These are phyloP conservation scores for Pythium coloratum DNA, from an alignment of 352 stramenopile species.

Conservation along the genomic window DNA sequence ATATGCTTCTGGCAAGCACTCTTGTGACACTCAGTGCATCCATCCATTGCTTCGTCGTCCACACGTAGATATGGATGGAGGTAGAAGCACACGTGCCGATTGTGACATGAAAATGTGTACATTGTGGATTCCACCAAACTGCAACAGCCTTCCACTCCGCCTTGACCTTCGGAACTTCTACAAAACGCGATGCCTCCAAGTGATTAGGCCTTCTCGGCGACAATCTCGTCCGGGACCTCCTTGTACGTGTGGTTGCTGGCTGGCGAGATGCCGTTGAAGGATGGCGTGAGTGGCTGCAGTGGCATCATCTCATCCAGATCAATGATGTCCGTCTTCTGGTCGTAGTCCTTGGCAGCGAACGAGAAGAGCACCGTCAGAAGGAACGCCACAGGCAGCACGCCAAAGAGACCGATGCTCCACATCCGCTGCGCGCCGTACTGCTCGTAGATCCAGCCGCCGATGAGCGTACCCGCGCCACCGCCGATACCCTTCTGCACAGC, in stretches of 20 bases:
- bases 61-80: too few species aligned
- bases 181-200: neutral
- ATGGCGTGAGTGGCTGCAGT: slow-evolving; percentile 24
- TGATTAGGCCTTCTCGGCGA: neutral
- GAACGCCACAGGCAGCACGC: slow-evolving; percentile 48
- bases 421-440: slow-evolving; percentile 53
- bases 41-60: too few species aligned
- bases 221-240: slow-evolving; percentile 7
- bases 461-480: slow-evolving; percentile 55
- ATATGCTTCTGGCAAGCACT: too few species aligned
- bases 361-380: slow-evolving; percentile 47
- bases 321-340: slow-evolving; percentile 5
- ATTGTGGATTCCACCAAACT: too few species aligned
- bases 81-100: too few species aligned
- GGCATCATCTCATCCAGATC: slow-evolving; percentile 23
- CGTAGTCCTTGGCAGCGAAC: slow-evolving; percentile 34
- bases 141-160: too few species aligned
- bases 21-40: too few species aligned
- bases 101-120: too few species aligned
- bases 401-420: slow-evolving; percentile 57
- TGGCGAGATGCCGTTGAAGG: slow-evolving; percentile 17
- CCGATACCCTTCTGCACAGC: slow-evolving; percentile 70
- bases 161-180: too few species aligned
- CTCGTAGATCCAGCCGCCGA: slow-evolving; percentile 75
- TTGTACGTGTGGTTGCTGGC: slow-evolving; percentile 17